These are phyloP conservation scores for Pseudonitzschia pungens DNA, from an alignment of 108 stramenopile species.

Conservation along the genomic window DNA sequence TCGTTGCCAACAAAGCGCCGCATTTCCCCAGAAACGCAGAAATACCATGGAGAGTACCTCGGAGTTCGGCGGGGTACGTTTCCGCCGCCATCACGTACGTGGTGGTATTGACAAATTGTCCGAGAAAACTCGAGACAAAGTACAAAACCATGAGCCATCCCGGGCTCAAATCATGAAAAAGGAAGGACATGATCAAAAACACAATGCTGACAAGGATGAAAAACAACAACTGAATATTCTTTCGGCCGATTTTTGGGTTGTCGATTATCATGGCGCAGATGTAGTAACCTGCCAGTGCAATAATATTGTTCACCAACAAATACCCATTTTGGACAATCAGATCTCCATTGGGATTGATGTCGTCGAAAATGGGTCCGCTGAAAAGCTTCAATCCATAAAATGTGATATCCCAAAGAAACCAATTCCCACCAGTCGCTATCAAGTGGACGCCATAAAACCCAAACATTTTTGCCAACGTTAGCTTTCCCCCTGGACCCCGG, in stretches of 20 bases:
- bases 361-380: conserved; percentile 20
- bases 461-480: conserved; percentile 2
- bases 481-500: background rate
- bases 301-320: conserved; percentile 29
- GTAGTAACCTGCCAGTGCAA: conserved; percentile 30
- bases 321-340: conserved; percentile 29
- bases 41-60: conserved; percentile 26
- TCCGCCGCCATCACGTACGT: conserved; percentile 35
- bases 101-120: conserved; percentile 21
- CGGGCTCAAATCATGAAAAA: conserved; percentile 15
- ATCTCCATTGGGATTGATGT: conserved; percentile 28
- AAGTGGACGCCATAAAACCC: background rate
- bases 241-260: conserved; percentile 24
- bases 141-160: conserved; percentile 17
- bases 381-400: conserved; percentile 42
- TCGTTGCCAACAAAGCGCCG: conserved; percentile 27
- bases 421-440: conserved; percentile 23
- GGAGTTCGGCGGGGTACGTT: conserved; percentile 35
- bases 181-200: conserved; percentile 7
- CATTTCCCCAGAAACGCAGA: conserved; percentile 31
- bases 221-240: conserved; percentile 17
- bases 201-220: conserved; percentile 19
- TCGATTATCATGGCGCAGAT: conserved; percentile 24
- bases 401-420: conserved; percentile 30
- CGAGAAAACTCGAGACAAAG: conserved; percentile 25